Evolutionary conservation across 139 green algal genomes (phyloP).

Genomic region (Trebouxia sp.): DNA sequence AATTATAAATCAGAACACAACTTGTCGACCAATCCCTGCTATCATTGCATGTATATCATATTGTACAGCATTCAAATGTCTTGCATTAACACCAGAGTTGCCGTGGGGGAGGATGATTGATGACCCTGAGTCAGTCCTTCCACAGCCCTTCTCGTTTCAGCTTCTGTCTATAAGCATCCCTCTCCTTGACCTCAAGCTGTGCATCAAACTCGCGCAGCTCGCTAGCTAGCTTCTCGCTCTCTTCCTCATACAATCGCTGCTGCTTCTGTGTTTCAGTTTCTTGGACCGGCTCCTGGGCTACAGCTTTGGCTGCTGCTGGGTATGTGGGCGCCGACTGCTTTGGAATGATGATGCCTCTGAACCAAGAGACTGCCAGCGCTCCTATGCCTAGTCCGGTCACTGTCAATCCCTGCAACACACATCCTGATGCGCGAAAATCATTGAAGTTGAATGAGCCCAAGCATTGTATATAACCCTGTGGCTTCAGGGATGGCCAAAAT

Average conservation of each 20-base stretch:
- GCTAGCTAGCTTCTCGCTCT: not conserved
- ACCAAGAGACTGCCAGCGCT: not conserved
- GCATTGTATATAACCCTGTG: too few species aligned
- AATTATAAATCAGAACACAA: too few species aligned
- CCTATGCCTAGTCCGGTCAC: constrained; percentile 9
- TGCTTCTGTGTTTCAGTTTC: constrained; percentile 5
- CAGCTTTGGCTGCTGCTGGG: not conserved
- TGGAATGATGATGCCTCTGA: not conserved
- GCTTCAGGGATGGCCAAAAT: too few species aligned
- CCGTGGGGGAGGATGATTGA: not conserved
- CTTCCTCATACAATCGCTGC: constrained; percentile 9
- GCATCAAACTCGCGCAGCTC: constrained; percentile 16
- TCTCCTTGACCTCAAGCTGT: constrained; percentile 19
- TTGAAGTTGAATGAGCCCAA: too few species aligned
- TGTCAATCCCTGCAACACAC: constrained; percentile 5
- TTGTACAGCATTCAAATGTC: too few species aligned
- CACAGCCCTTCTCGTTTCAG: not conserved
- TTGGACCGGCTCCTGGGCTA: not conserved
- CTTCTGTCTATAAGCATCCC: constrained; percentile 17
- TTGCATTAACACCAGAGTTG: too few species aligned
- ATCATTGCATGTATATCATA: too few species aligned
- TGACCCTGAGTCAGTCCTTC: not conserved
- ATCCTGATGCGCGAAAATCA: too few species aligned
- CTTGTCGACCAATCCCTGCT: too few species aligned
- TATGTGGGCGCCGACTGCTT: not conserved